These are phyloP conservation scores for Xylaria nigripes DNA, from an alignment of 495 filamentous ascomycete species.

Conservation along the genomic window DNA sequence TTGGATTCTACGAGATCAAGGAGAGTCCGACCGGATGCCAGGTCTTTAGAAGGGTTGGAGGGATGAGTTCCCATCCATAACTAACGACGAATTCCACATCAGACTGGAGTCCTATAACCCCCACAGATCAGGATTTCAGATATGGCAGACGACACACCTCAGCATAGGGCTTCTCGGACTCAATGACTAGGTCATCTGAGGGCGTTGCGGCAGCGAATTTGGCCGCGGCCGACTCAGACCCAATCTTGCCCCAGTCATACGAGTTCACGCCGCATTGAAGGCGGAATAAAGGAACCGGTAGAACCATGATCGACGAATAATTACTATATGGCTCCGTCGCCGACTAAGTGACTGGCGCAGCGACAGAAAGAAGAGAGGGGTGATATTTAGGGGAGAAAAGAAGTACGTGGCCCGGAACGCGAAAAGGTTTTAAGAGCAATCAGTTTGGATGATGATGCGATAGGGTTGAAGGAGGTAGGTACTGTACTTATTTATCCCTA, in stretches of 20 bases:
- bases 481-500: too few species aligned
- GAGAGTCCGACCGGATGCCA: constrained; percentile 74
- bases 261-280: constrained; percentile 96
- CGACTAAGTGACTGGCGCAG: constrained; percentile 11
- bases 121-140: background rate
- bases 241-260: constrained; percentile 98
- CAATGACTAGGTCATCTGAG: constrained; percentile 59
- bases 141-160: constrained; percentile 48
- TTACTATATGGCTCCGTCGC: background rate
- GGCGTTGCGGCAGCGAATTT: constrained; percentile 73
- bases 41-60: constrained; percentile 84
- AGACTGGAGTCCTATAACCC: background rate
- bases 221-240: constrained; percentile 68
- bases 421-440: too few species aligned
- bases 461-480: too few species aligned
- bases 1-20: constrained; percentile 89
- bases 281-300: constrained; percentile 70
- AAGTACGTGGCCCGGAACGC: too few species aligned
- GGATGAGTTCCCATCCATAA: constrained; percentile 99
- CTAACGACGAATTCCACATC: constrained; percentile 22
- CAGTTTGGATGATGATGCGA: too few species aligned
- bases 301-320: constrained; percentile 44
- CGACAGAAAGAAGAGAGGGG: background rate
- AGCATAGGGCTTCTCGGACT: constrained; percentile 78
- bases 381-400: background rate